phyloP scores from a whole-genome alignment of 495 filamentous ascomycete genomes.

The Penicillium waksmanii region DNA sequence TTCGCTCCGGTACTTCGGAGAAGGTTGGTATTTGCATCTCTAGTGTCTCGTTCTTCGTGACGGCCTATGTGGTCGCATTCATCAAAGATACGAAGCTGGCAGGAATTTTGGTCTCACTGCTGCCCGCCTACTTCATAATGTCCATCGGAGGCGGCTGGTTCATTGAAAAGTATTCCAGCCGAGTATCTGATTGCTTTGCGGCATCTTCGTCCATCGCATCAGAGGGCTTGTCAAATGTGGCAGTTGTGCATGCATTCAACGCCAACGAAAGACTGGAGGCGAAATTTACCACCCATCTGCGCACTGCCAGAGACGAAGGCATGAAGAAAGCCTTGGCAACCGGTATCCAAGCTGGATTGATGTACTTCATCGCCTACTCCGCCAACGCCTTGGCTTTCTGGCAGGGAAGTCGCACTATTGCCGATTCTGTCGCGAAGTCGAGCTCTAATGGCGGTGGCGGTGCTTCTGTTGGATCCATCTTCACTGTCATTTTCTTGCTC shows the following conservation, averaged over 20 bases:
- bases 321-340: constrained; percentile 58
- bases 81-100: constrained; percentile 52
- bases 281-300: constrained; percentile 44
- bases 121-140: constrained; percentile 68
- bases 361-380: constrained; percentile 66
- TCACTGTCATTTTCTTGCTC: constrained; percentile 66
- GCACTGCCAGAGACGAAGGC: constrained; percentile 46
- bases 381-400: constrained; percentile 68
- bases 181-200: constrained; percentile 49
- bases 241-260: constrained; percentile 50
- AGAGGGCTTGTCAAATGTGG: constrained; percentile 45
- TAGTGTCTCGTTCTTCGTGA: constrained; percentile 62
- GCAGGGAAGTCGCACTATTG: constrained; percentile 60
- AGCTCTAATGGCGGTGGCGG: constrained; percentile 25
- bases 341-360: constrained; percentile 58
- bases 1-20: constrained; percentile 64
- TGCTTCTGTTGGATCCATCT: constrained; percentile 57
- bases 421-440: constrained; percentile 42
- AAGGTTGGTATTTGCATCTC: constrained; percentile 64
- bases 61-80: constrained; percentile 64
- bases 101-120: constrained; percentile 51
- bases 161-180: constrained; percentile 58
- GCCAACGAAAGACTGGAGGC: constrained; percentile 50
- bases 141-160: constrained; percentile 60
- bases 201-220: constrained; percentile 49